Conservation (phyloP, 225 moss, liverwort and hornwort species). For the Asterella californica region DNA sequence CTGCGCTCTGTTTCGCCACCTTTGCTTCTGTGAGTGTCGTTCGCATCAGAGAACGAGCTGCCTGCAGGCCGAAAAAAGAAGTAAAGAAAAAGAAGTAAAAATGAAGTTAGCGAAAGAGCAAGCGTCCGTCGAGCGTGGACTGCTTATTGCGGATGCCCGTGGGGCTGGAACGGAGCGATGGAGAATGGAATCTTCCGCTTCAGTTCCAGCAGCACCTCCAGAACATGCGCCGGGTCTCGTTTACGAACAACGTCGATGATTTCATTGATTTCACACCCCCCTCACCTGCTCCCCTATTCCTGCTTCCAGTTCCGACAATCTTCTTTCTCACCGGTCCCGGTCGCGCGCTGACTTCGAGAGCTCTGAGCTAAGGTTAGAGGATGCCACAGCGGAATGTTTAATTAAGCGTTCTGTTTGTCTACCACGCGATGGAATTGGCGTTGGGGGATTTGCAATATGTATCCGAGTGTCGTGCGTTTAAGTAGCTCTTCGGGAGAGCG, state of each 20-base stretch:
- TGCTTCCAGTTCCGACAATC: background rate
- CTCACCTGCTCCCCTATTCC: background rate
- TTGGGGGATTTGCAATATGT: background rate
- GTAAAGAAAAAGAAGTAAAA: too few relatives aligned
- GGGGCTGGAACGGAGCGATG: background rate
- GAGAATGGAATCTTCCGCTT: background rate
- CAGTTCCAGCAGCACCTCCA: background rate
- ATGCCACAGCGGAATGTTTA: background rate
- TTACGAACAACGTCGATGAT: background rate
- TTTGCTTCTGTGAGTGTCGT: too few relatives aligned
- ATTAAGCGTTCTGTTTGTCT: background rate
- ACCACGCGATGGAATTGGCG: background rate
- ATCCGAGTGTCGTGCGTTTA: background rate
- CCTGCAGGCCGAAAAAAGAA: too few relatives aligned
- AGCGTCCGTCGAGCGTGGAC: background rate
- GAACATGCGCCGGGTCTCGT: background rate
- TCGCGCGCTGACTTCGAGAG: background rate
- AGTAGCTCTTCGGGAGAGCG: background rate
- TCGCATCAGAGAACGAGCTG: too few relatives aligned
- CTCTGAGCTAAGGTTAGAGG: constrained; percentile 1
- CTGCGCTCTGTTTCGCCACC: too few relatives aligned
- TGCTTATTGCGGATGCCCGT: background rate
- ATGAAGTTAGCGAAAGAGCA: background rate
- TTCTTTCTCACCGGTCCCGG: background rate
- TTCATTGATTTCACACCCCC: background rate